Base-by-base conservation (phyloP, 2,329 filamentous ascomycete genomes). In the Zasmidium angulare region DNA sequence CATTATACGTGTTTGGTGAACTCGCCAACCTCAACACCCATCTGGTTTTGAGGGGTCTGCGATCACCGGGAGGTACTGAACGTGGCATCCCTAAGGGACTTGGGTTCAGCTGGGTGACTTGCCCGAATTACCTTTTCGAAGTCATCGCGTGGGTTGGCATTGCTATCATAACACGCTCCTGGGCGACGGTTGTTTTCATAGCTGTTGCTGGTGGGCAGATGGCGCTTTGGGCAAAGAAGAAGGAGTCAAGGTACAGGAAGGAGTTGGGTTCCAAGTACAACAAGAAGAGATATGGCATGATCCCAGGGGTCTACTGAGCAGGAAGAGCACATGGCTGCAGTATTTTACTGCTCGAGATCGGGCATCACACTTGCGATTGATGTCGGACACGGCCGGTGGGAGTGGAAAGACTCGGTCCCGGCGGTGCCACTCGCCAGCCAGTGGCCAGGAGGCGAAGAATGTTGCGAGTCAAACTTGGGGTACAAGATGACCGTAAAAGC, bases 101-200 rank as follows among this genome's bases (percentile, higher is more conserved):
- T 59, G 91, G 93, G 26, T 98, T 97, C 76, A 82, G 80, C 64
- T 78, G 90, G 36, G 93, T 99, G 54, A 99, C 95, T 12, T 96
- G 93, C 79, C 95, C 95, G 46, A 99, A 99, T 80, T 99, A 99
- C 81, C 86, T 96, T 80, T 98, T 96, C 68, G 95, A 99, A 74
- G 82, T 90, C 6, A 75, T 96, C 40, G 86, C 93, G 0, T 99
- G 95, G 95, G 68, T 90, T 26, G 93, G 92, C 23, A 82, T 98
- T 56, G 88, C 89, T 67, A 73, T 96, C 47, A 84, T 93, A 55
- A 92, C 87, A 68, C 88, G 90, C 70, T 93, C 88, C 77, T 89
- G 89, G 80, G 84, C 87, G 53, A 90, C 95, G 0, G 79, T 86
- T 17, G 67, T 96, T 20, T 98, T 98, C 76, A 86, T 90, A 61